phyloP scores from a whole-genome alignment of 768 basidiomycete species.

The Suillus lakei region DNA sequence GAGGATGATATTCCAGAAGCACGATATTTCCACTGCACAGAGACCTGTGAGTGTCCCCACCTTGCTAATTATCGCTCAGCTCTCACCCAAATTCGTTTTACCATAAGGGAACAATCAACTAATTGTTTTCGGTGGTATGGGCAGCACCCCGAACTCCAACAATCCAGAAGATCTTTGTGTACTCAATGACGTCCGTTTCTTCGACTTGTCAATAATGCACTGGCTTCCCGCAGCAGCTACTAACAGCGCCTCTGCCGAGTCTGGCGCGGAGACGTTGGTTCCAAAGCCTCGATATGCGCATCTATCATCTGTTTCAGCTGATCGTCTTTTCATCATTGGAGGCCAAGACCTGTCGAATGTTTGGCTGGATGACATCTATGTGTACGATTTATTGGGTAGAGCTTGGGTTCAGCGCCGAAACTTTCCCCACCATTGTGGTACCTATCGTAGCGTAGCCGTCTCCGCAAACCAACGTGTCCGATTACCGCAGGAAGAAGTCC shows the following conservation, averaged over 20 bases:
- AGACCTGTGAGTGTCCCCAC: slow-evolving; percentile 62
- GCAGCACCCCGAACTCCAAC: slow-evolving; percentile 70
- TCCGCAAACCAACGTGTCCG: slow-evolving; percentile 72
- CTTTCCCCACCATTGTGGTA: slow-evolving; percentile 94
- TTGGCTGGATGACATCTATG: slow-evolving; percentile 92
- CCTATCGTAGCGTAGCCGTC: slow-evolving; percentile 92
- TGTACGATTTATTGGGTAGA: slow-evolving; percentile 76
- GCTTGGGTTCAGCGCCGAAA: slow-evolving; percentile 81
- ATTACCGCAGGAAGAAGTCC: slow-evolving; percentile 63
- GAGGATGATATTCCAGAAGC: slow-evolving; percentile 79
- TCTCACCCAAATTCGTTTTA: slow-evolving; percentile 18
- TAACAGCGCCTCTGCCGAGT: slow-evolving; percentile 35
- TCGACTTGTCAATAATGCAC: slow-evolving; percentile 68
- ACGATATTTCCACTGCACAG: slow-evolving; percentile 95
- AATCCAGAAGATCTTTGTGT: slow-evolving; percentile 86
- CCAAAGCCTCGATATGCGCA: slow-evolving; percentile 95
- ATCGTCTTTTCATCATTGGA: slow-evolving; percentile 89
- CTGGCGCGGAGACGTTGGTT: slow-evolving; percentile 50
- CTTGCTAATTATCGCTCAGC: neutral
- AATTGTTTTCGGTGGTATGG: slow-evolving; percentile 96
- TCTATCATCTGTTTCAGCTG: slow-evolving; percentile 83
- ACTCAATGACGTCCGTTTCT: slow-evolving; percentile 91
- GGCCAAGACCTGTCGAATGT: slow-evolving; percentile 94
- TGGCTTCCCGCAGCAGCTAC: slow-evolving; percentile 65
- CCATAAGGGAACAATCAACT: slow-evolving; percentile 80